A percentile compares a stretch with the other conserved stretches of the same genome.
Conservation (phyloP, 1,284 basidiomycete species). For the Ganoderma resinaceum region DNA sequence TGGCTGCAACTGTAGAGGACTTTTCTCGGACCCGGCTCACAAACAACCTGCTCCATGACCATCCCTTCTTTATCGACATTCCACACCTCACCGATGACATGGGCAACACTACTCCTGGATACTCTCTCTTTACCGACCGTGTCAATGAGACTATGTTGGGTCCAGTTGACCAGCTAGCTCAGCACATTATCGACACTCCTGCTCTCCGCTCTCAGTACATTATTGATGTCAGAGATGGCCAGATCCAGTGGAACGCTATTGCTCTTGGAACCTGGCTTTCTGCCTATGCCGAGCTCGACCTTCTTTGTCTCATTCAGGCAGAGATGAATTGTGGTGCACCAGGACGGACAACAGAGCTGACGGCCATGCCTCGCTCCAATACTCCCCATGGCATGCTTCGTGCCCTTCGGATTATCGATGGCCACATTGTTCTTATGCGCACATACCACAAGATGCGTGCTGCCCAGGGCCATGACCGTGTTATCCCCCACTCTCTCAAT, state of each 20-base stretch:
- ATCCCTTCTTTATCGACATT: slow-evolving; percentile 12
- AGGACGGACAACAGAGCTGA: slow-evolving; percentile 17
- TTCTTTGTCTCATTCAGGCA: slow-evolving; percentile 19
- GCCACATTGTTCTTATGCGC: slow-evolving; percentile 8
- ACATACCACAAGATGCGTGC: slow-evolving; percentile 20
- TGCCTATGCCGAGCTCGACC: slow-evolving; percentile 1
- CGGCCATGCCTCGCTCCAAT: slow-evolving; percentile 11
- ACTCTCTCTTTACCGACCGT: slow-evolving; percentile 15
- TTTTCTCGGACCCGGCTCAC: neutral
- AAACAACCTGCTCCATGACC: slow-evolving; percentile 9
- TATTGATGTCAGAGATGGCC: neutral
- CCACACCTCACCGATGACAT: slow-evolving; percentile 13
- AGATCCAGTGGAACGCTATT: slow-evolving; percentile 11
- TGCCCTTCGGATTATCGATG: slow-evolving; percentile 11
- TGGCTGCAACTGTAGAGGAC: slow-evolving; percentile 9
- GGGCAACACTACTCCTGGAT: slow-evolving; percentile 14
- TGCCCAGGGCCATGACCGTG: slow-evolving; percentile 8
- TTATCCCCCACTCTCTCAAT: slow-evolving; percentile 21
- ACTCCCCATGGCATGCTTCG: slow-evolving; percentile 11
- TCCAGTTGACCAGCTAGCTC: slow-evolving; percentile 3
- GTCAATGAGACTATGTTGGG: slow-evolving; percentile 10
- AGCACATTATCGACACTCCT: slow-evolving; percentile 14
- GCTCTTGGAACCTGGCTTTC: slow-evolving; percentile 9
- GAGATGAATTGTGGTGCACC: slow-evolving; percentile 23
- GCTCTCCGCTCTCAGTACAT: slow-evolving; percentile 1